phyloP scores from a whole-genome alignment of 352 stramenopile genomes.

The Pythium volutum region DNA sequence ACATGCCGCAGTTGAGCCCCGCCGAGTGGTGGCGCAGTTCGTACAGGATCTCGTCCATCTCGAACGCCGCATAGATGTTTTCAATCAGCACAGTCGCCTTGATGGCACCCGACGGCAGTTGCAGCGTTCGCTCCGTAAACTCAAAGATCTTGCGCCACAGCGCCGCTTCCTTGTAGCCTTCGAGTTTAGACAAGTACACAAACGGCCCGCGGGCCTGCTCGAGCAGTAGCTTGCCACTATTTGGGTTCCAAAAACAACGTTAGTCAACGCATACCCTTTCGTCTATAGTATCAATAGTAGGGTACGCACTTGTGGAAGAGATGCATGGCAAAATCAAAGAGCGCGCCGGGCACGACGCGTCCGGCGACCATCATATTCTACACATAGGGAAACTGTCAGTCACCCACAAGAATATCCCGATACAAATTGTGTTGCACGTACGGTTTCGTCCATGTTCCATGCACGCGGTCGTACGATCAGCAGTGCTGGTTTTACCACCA shows the following conservation, averaged over 20 bases:
- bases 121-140: slow-evolving; percentile 84
- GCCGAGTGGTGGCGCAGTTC: slow-evolving; percentile 93
- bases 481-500: slow-evolving; percentile 55
- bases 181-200: slow-evolving; percentile 94
- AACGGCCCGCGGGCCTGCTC: slow-evolving; percentile 84
- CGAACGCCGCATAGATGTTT: slow-evolving; percentile 95
- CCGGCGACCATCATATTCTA: slow-evolving; percentile 91
- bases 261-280: no score
- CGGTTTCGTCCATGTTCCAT: slow-evolving; percentile 95
- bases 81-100: slow-evolving; percentile 94
- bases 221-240: slow-evolving; percentile 72
- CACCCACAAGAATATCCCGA: background rate
- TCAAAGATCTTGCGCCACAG: slow-evolving; percentile 96
- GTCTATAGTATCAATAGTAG: no score
- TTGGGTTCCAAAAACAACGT: no score
- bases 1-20: slow-evolving; percentile 96
- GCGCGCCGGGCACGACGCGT: slow-evolving; percentile 74
- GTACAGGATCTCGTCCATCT: slow-evolving; percentile 97
- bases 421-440: slow-evolving; percentile 11
- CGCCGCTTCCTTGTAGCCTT: slow-evolving; percentile 91
- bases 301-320: slow-evolving; percentile 91
- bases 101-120: slow-evolving; percentile 77
- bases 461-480: slow-evolving; percentile 92
- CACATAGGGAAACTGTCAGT: background rate
- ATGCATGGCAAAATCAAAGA: slow-evolving; percentile 96